phyloP scores from a whole-genome alignment of 2,329 filamentous ascomycete species.

The Colletotrichum euphorbiae region DNA sequence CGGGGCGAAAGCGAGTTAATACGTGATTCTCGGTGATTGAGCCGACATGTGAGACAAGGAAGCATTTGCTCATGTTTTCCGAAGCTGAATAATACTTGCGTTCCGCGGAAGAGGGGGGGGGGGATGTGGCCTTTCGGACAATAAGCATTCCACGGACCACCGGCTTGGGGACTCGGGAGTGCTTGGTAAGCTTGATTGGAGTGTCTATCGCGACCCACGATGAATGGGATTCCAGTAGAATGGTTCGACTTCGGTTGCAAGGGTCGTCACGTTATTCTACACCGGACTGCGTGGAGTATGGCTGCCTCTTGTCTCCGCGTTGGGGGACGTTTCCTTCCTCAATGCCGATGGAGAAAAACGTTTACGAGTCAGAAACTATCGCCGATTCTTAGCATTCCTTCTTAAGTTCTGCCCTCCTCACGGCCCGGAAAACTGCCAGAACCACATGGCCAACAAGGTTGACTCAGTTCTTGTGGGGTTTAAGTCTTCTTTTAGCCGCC shows the following conservation, averaged over 20 bases:
- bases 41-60: conserved; percentile 20
- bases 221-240: background rate
- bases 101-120: background rate
- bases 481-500: background rate
- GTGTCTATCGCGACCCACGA: background rate
- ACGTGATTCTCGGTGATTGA: conserved; percentile 3
- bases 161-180: background rate
- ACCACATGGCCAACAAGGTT: conserved; percentile 14
- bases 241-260: background rate
- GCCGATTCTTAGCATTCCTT: too few relatives aligned
- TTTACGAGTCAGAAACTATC: conserved; percentile 4
- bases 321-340: conserved; percentile 1
- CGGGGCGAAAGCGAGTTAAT: conserved; percentile 4
- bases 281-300: background rate
- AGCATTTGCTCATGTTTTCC: background rate
- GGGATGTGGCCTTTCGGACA: background rate
- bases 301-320: background rate
- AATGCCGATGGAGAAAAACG: background rate
- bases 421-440: background rate
- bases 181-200: background rate
- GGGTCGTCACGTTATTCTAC: conserved; percentile 9
- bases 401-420: background rate
- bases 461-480: background rate
- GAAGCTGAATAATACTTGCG: background rate
- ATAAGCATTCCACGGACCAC: background rate